These are phyloP conservation scores for Miscanthus lutarioriparius DNA, from an alignment of 176 grass and related monocot species.

Conservation along the genomic window DNA sequence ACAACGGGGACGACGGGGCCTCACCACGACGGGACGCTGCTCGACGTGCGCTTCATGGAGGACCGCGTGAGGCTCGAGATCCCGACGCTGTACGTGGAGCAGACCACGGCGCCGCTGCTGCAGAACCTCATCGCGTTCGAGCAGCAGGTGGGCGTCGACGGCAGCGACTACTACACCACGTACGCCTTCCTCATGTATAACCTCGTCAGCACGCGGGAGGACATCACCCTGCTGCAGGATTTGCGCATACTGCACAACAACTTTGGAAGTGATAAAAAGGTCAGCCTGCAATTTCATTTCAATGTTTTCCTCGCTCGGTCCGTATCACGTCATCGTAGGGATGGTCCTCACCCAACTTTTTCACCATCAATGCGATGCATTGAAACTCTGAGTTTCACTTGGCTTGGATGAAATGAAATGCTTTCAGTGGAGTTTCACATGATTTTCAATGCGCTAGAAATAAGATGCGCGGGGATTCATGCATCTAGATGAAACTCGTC, in stretches of 20 bases:
- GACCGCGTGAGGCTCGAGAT: not conserved
- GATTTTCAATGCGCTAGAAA: no score
- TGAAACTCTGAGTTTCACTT: no score
- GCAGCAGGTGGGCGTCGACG: not conserved
- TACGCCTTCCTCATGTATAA: conserved; percentile 16
- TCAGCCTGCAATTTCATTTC: not conserved
- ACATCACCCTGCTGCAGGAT: not conserved
- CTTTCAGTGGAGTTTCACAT: no score
- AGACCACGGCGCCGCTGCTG: not conserved
- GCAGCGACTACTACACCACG: not conserved
- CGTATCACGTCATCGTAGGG: no score
- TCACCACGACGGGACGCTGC: no score
- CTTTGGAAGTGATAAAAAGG: not conserved
- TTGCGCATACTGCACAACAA: not conserved
- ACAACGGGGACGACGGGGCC: no score
- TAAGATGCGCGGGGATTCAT: no score
- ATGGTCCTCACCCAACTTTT: no score
- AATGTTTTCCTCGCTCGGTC: no score
- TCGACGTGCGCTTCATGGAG: not conserved
- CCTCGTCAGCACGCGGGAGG: not conserved
- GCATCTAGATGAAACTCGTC: no score
- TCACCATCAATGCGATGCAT: no score
- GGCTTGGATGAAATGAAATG: no score
- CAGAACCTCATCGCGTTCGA: not conserved
- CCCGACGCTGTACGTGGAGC: not conserved